Conservation (phyloP, 2,329 filamentous ascomycete genomes). For the Davidsoniella eucalypti region DNA sequence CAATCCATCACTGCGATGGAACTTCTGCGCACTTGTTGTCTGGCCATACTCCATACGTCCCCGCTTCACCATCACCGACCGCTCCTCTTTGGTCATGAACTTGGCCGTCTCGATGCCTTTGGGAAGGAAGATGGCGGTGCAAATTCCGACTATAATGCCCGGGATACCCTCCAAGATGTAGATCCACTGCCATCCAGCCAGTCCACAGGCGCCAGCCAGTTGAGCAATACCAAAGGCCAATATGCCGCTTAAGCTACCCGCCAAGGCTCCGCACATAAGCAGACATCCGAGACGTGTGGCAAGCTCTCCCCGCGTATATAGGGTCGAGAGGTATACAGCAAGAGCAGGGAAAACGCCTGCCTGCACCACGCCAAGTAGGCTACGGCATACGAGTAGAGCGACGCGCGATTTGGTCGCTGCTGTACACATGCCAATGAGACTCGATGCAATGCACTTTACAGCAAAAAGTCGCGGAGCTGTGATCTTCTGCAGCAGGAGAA, state of each 20-base stretch:
- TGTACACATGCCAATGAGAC: background rate
- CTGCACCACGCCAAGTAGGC: too few relatives aligned
- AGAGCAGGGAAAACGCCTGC: background rate
- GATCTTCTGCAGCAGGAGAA: background rate
- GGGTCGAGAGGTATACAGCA: background rate
- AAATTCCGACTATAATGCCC: background rate
- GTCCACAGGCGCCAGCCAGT: background rate
- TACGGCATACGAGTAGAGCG: background rate
- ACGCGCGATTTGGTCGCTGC: background rate
- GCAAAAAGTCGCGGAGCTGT: background rate
- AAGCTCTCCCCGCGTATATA: background rate
- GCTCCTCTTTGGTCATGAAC: background rate
- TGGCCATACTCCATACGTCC: constrained; percentile 6
- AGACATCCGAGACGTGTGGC: background rate
- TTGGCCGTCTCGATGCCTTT: background rate
- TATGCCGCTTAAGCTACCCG: background rate
- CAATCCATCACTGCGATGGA: background rate
- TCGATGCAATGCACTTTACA: background rate
- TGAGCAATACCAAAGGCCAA: background rate
- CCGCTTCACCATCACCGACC: background rate
- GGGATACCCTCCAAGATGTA: background rate
- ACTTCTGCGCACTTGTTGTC: background rate
- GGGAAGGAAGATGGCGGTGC: background rate
- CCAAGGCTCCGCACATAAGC: background rate
- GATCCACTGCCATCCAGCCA: constrained; percentile 1